phyloP scores from a whole-genome alignment of 768 basidiomycete genomes.

The Cubamyces sp. region DNA sequence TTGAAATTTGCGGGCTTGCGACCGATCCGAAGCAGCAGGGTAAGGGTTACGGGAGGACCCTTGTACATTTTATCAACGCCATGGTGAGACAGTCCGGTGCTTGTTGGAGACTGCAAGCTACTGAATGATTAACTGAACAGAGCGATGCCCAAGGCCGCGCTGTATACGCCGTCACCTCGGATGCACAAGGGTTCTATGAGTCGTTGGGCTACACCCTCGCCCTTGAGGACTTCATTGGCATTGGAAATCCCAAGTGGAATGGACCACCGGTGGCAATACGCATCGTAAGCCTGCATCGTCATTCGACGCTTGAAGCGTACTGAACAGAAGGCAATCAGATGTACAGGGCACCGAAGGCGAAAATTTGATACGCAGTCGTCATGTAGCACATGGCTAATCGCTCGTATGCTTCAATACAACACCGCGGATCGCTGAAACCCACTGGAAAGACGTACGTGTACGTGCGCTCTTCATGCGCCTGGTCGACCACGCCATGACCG shows the following conservation, averaged over 20 bases:
- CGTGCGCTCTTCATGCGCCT: too few relatives aligned
- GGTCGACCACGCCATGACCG: too few relatives aligned
- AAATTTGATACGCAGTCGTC: too few relatives aligned
- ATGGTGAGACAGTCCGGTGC: background rate
- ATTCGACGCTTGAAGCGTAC: background rate
- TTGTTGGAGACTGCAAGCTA: too few relatives aligned
- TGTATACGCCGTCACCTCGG: conserved; percentile 15
- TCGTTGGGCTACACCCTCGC: conserved; percentile 13
- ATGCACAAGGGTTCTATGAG: conserved; percentile 21
- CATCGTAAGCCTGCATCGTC: conserved; percentile 9
- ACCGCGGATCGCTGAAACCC: too few relatives aligned
- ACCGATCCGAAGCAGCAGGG: conserved; percentile 18
- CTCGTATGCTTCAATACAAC: too few relatives aligned
- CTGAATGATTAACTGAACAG: background rate
- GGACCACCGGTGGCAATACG: conserved; percentile 14
- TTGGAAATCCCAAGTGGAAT: conserved; percentile 19
- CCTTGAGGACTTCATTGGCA: conserved; percentile 5
- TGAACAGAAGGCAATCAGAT: background rate
- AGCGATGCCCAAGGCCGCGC: conserved; percentile 13
- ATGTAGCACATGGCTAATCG: too few relatives aligned
- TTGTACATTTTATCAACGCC: conserved; percentile 10
- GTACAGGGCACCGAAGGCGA: conserved; percentile 1
- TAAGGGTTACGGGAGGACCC: conserved; percentile 16
- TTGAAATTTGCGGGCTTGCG: conserved; percentile 1
- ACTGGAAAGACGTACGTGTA: too few relatives aligned